A percentile compares a stretch with the other conserved stretches of the same genome.
phyloP scores from a whole-genome alignment of 169 alveolate genomes.

The Besnoitia besnoiti region DNA sequence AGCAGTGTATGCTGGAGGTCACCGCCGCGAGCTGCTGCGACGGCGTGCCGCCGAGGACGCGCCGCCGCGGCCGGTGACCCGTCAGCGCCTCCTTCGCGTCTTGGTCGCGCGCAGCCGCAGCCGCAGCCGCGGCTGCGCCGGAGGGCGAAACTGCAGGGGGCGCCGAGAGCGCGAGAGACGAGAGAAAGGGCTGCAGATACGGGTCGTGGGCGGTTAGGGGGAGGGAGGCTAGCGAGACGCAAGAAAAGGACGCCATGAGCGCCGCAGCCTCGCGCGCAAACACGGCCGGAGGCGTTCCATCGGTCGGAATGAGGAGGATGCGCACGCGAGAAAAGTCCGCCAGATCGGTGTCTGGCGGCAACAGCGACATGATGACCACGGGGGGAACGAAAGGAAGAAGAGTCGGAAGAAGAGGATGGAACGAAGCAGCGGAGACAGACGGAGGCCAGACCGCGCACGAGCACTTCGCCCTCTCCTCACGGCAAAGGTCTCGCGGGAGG shows the following conservation, averaged over 20 bases:
- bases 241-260: constrained; percentile 30
- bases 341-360: constrained; percentile 49
- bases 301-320: constrained; percentile 52
- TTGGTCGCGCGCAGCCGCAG: neutral
- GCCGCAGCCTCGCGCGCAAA: neutral
- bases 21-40: constrained; percentile 18
- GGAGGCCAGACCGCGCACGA: neutral
- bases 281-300: constrained; percentile 35
- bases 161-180: neutral
- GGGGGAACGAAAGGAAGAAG: neutral
- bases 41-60: neutral
- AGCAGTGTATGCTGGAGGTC: constrained; percentile 15
- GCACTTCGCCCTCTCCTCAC: neutral
- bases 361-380: neutral
- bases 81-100: neutral
- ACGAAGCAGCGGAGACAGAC: neutral
- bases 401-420: neutral
- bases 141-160: neutral
- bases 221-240: constrained; percentile 2
- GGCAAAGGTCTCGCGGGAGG: neutral
- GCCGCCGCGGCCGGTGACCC: neutral
- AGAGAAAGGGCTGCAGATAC: constrained; percentile 34
- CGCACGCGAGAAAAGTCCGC: constrained; percentile 33
- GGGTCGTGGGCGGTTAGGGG: constrained; percentile 42
- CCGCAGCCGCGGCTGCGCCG: neutral